Percentiles rank a stretch among this genome's conserved stretches.
Evolutionary conservation across 2,329 filamentous ascomycete species (phyloP).

Genomic region (Diaporthe sp.): DNA sequence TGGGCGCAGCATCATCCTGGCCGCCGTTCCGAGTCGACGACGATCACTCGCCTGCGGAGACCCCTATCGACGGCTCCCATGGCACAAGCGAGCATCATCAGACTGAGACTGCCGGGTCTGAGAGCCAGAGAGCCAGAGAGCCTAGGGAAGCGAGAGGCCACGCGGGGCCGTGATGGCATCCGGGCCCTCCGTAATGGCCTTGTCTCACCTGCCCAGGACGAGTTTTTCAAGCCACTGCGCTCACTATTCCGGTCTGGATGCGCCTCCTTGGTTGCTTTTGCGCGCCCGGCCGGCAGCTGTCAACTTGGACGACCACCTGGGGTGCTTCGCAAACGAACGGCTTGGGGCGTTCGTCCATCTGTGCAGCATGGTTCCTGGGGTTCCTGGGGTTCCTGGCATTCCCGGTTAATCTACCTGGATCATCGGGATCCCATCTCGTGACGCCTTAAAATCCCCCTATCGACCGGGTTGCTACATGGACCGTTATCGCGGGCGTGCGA

Average conservation of each 20-base stretch:
- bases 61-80: slow-evolving; percentile 13
- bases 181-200: slow-evolving; percentile 18
- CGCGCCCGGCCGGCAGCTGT: slow-evolving; percentile 7
- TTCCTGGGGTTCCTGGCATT: neutral
- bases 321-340: neutral
- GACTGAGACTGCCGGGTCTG: slow-evolving; percentile 20
- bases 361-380: neutral
- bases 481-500: slow-evolving; percentile 17
- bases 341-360: neutral
- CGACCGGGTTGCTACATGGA: slow-evolving; percentile 33
- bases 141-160: slow-evolving; percentile 29
- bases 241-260: slow-evolving; percentile 11
- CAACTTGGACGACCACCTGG: neutral
- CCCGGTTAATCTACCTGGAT: slow-evolving; percentile 34
- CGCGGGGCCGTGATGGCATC: neutral
- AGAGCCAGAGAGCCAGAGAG: slow-evolving; percentile 15
- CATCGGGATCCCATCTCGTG: slow-evolving; percentile 32
- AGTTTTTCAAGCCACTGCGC: slow-evolving; percentile 11
- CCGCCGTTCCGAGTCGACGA: slow-evolving; percentile 5
- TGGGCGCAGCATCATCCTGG: neutral
- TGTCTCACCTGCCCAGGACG: slow-evolving; percentile 16
- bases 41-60: neutral
- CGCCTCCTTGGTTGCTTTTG: slow-evolving; percentile 23
- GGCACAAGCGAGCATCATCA: slow-evolving; percentile 23
- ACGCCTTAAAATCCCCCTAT: slow-evolving; percentile 15